These are phyloP conservation scores for Hypoxylon perforatum DNA, from an alignment of 495 filamentous ascomycete species.

Conservation along the genomic window DNA sequence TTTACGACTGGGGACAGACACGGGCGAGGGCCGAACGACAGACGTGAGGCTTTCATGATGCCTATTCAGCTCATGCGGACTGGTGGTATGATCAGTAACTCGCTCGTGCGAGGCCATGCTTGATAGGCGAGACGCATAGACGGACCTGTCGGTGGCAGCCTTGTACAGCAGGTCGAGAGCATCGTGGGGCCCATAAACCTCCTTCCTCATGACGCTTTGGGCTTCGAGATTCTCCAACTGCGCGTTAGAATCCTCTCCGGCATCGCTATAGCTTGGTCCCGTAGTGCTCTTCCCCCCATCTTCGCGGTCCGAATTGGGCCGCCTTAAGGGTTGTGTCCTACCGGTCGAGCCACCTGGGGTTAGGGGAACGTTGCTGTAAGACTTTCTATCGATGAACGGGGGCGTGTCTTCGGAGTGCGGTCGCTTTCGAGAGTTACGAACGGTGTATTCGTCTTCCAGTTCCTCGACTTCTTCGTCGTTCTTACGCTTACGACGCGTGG, in stretches of 20 bases:
- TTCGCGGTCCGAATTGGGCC: slow-evolving; percentile 53
- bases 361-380: slow-evolving; percentile 62
- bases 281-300: slow-evolving; percentile 20
- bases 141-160: slow-evolving; percentile 70
- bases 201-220: slow-evolving; percentile 68
- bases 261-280: slow-evolving; percentile 43
- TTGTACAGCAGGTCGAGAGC: slow-evolving; percentile 76
- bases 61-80: slow-evolving; percentile 42
- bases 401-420: slow-evolving; percentile 53
- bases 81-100: slow-evolving; percentile 40
- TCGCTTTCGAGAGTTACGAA: slow-evolving; percentile 66
- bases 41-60: slow-evolving; percentile 41
- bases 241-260: slow-evolving; percentile 52
- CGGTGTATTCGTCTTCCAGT: slow-evolving; percentile 64
- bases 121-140: slow-evolving; percentile 35
- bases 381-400: slow-evolving; percentile 53
- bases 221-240: slow-evolving; percentile 69
- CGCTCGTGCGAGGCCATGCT: slow-evolving; percentile 12
- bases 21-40: slow-evolving; percentile 41
- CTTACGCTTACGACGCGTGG: slow-evolving; percentile 93
- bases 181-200: slow-evolving; percentile 76
- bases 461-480: slow-evolving; percentile 68
- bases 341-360: slow-evolving; percentile 73
- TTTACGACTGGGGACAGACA: slow-evolving; percentile 38
- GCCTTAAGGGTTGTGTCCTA: slow-evolving; percentile 65